Conservation (phyloP, 257 asterid genomes). For the Przewalskia tangutica region DNA sequence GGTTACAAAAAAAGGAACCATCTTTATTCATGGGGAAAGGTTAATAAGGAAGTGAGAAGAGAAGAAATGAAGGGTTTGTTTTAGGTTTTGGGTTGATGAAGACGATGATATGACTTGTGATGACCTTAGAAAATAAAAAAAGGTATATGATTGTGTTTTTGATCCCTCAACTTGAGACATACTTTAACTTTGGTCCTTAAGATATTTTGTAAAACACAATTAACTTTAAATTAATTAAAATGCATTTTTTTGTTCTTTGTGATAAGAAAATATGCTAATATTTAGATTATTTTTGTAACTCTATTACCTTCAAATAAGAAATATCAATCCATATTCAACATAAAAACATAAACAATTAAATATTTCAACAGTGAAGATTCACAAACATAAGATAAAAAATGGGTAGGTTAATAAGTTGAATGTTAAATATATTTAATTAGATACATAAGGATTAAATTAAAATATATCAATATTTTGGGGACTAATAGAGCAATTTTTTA, state of each 20-base stretch:
- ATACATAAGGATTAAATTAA: not conserved
- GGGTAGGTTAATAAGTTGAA: not conserved
- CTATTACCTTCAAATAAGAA: not conserved
- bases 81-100: constrained; percentile 11
- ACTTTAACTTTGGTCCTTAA: not conserved
- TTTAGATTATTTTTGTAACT: not conserved
- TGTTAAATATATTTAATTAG: not conserved
- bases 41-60: not conserved
- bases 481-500: not conserved
- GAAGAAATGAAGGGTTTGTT: not conserved
- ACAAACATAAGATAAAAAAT: not conserved
- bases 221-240: not conserved
- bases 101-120: constrained; percentile 14
- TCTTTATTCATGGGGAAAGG: not conserved
- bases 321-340: not conserved
- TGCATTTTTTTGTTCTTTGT: no score
- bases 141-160: not conserved
- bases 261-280: not conserved
- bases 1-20: constrained; percentile 3
- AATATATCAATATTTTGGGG: not conserved
- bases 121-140: constrained; percentile 39
- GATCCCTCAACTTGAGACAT: not conserved
- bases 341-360: not conserved
- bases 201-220: not conserved
- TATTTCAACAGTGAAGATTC: not conserved